Evolutionary conservation across 2,329 filamentous ascomycete species (phyloP).

Genomic region (Aspergillus latus): DNA sequence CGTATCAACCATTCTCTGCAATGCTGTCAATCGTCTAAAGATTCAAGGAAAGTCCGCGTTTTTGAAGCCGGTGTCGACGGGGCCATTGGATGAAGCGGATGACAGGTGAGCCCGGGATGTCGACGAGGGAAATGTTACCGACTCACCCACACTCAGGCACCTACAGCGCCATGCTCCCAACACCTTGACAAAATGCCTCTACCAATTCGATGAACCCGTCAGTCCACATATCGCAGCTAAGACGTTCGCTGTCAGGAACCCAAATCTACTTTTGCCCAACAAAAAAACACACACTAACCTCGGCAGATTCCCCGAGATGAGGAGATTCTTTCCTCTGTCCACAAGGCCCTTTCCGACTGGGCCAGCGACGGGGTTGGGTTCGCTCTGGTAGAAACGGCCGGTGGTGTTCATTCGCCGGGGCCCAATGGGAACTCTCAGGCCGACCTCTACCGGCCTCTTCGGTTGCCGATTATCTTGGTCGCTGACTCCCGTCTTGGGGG

Average conservation of each 20-base stretch:
- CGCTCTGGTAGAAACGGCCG: slow-evolving; percentile 76
- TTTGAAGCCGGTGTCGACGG: slow-evolving; percentile 80
- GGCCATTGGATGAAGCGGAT: slow-evolving; percentile 67
- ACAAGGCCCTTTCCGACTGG: slow-evolving; percentile 42
- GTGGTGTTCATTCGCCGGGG: slow-evolving; percentile 75
- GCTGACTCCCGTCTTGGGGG: slow-evolving; percentile 75
- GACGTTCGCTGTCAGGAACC: slow-evolving; percentile 35
- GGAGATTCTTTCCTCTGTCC: slow-evolving; percentile 52
- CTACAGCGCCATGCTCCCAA: slow-evolving; percentile 59
- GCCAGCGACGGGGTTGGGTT: slow-evolving; percentile 50
- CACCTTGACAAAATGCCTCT: slow-evolving; percentile 61
- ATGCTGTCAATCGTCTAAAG: slow-evolving; percentile 53
- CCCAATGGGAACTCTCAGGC: slow-evolving; percentile 75
- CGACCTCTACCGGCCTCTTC: slow-evolving; percentile 71
- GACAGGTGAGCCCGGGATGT: slow-evolving; percentile 52
- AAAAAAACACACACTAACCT: slow-evolving; percentile 4
- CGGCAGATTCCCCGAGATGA: slow-evolving; percentile 52
- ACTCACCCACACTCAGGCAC: slow-evolving; percentile 47
- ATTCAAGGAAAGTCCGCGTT: slow-evolving; percentile 57
- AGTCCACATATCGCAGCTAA: slow-evolving; percentile 75
- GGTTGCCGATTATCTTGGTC: slow-evolving; percentile 71
- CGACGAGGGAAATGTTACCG: not conserved
- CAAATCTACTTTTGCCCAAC: not conserved
- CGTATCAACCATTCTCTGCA: slow-evolving; percentile 70
- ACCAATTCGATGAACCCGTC: slow-evolving; percentile 70